Percentiles rank a stretch among this genome's conserved stretches.
Evolutionary conservation across 192 early-diverging fungal genomes (phyloP).

Genomic region (Dissophora ornata): DNA sequence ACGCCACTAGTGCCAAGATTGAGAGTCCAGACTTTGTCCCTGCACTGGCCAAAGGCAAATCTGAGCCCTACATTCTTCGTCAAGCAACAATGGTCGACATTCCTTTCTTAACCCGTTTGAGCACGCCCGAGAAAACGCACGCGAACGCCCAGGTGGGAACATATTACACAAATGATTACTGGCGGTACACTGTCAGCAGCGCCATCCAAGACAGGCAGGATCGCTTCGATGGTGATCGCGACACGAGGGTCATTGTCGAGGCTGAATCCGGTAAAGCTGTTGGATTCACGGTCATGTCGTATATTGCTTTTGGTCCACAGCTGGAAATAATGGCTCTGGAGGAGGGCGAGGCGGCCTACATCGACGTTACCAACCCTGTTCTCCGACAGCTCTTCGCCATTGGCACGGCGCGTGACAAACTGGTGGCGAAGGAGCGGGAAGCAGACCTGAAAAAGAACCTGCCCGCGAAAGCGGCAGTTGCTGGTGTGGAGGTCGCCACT

Average conservation of each 20-base stretch:
- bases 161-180: conserved; percentile 17
- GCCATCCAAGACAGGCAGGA: background rate
- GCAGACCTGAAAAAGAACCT: conserved; percentile 1
- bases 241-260: conserved; percentile 28
- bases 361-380: conserved; percentile 2
- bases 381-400: conserved; percentile 17
- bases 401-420: conserved; percentile 1
- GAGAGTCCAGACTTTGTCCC: conserved; percentile 15
- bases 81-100: conserved; percentile 9
- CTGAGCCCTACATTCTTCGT: conserved; percentile 23
- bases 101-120: conserved; percentile 14
- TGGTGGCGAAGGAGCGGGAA: background rate
- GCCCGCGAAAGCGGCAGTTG: background rate
- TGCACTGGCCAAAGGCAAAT: conserved; percentile 6
- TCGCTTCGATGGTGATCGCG: conserved; percentile 27
- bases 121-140: conserved; percentile 2
- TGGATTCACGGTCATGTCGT: conserved; percentile 18
- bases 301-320: background rate
- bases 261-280: background rate
- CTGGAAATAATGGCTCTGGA: conserved; percentile 22
- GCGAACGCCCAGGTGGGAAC: background rate
- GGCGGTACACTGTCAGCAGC: conserved; percentile 32
- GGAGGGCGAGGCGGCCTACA: background rate
- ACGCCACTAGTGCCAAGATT: background rate
- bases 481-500: too few species aligned